phyloP scores from a whole-genome alignment of 2,329 filamentous ascomycete species.

The Diplodia corticola region DNA sequence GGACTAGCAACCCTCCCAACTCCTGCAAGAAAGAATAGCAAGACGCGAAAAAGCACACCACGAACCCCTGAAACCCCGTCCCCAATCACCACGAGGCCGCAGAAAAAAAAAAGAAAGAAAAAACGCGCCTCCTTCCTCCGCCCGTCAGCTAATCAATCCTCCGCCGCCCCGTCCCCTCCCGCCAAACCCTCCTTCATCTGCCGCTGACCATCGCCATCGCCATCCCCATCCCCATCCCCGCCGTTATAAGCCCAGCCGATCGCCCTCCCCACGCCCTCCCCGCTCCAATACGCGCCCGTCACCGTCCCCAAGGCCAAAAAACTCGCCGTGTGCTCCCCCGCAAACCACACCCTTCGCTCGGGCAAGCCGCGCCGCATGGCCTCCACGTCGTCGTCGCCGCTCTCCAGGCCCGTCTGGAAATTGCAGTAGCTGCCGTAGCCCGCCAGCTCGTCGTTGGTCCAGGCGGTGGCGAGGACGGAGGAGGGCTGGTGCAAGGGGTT shows the following conservation, averaged over 20 bases:
- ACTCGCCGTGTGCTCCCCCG: slow-evolving; percentile 86
- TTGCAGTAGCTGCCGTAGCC: slow-evolving; percentile 84
- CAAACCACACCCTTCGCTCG: slow-evolving; percentile 75
- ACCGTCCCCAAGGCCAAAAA: slow-evolving; percentile 87
- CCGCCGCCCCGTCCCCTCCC: neutral
- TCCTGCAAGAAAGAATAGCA: too few relatives aligned
- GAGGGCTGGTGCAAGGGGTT: slow-evolving; percentile 62
- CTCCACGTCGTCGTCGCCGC: slow-evolving; percentile 72
- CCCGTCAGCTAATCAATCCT: neutral
- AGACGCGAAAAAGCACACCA: too few relatives aligned
- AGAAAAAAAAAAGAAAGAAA: too few relatives aligned
- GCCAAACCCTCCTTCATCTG: neutral
- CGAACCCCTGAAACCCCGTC: too few relatives aligned
- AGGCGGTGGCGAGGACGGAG: slow-evolving; percentile 69
- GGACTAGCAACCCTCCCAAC: too few relatives aligned
- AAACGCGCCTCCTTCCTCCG: too few relatives aligned
- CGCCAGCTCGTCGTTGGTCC: slow-evolving; percentile 76
- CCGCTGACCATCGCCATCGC: neutral
- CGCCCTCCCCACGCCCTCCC: slow-evolving; percentile 71
- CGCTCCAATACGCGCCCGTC: slow-evolving; percentile 90
- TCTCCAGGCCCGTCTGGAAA: slow-evolving; percentile 73
- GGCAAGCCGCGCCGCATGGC: slow-evolving; percentile 57
- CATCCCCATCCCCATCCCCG: neutral
- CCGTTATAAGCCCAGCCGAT: slow-evolving; percentile 55
- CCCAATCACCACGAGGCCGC: too few relatives aligned